These are phyloP conservation scores for Aspergillus sclerotialis DNA, from an alignment of 2,329 filamentous ascomycete genomes.

Conservation along the genomic window DNA sequence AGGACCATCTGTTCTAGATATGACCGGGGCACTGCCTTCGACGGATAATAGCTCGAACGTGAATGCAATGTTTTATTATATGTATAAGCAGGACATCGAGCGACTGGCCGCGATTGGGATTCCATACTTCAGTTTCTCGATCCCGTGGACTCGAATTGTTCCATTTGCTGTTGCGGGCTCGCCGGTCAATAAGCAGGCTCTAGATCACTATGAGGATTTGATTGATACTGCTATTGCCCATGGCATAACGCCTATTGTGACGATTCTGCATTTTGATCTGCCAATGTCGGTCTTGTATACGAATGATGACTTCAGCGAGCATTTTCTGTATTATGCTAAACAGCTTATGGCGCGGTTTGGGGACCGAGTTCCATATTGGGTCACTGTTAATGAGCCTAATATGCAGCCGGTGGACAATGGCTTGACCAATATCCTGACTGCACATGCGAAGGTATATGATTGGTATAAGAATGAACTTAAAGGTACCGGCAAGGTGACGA, in stretches of 20 bases:
- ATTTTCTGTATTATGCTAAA: constrained; percentile 18
- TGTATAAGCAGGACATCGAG: constrained; percentile 36
- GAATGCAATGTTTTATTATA: constrained; percentile 40
- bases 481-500: not conserved
- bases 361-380: constrained; percentile 24
- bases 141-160: constrained; percentile 42
- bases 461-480: not conserved
- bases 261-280: constrained; percentile 38
- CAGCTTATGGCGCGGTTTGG: constrained; percentile 25
- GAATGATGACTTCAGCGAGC: not conserved
- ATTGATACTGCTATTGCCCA: constrained; percentile 35
- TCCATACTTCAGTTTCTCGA: constrained; percentile 32
- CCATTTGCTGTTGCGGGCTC: constrained; percentile 40
- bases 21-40: constrained; percentile 14
- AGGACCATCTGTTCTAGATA: constrained; percentile 33
- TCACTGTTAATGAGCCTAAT: constrained; percentile 28
- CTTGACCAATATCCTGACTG: not conserved
- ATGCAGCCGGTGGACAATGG: not conserved
- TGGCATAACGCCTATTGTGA: constrained; percentile 35
- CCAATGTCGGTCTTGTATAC: constrained; percentile 20
- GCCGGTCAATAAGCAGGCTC: constrained; percentile 36
- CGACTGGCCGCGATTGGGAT: constrained; percentile 21
- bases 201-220: constrained; percentile 40
- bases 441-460: not conserved
- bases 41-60: constrained; percentile 41